phyloP scores from a whole-genome alignment of 2,329 filamentous ascomycete species.

The Rhytidhysteron rufulum region DNA sequence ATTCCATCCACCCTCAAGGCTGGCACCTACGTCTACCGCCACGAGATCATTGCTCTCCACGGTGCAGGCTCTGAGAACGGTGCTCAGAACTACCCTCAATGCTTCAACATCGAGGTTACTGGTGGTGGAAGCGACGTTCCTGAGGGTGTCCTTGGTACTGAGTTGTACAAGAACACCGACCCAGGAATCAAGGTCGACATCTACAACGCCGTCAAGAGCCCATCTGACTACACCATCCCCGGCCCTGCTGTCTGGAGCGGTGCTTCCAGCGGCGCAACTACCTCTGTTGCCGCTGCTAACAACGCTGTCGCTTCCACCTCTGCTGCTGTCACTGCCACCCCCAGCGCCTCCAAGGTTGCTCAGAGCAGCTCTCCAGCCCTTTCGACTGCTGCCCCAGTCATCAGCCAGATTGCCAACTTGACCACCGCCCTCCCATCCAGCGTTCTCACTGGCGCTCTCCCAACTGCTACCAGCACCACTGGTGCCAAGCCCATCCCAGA shows the following conservation, averaged over 20 bases:
- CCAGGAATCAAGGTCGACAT: constrained; percentile 59
- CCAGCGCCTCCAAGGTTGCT: not conserved
- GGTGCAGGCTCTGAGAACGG: constrained; percentile 42
- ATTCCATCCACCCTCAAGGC: constrained; percentile 51
- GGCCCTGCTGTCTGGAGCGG: constrained; percentile 42
- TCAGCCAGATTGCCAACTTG: constrained; percentile 5
- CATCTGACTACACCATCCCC: constrained; percentile 49
- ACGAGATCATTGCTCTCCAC: constrained; percentile 61
- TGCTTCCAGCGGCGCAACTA: constrained; percentile 8
- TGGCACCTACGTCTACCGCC: constrained; percentile 58
- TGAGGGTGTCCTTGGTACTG: constrained; percentile 45
- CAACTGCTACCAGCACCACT: constrained; percentile 11
- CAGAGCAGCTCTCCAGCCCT: not conserved
- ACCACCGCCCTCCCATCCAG: constrained; percentile 4
- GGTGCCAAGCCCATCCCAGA: constrained; percentile 7
- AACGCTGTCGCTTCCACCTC: constrained; percentile 3
- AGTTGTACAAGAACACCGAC: constrained; percentile 56
- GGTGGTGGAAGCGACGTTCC: constrained; percentile 48
- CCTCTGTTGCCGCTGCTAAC: constrained; percentile 1
- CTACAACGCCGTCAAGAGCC: constrained; percentile 45
- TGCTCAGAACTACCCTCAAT: constrained; percentile 44
- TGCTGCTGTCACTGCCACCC: not conserved
- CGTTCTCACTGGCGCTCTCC: constrained; percentile 6
- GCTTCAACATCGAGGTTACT: constrained; percentile 58
- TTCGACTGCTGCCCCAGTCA: constrained; percentile 1